Evolutionary conservation across 1,284 basidiomycete genomes (phyloP), one percentile per base, ranked within the genome.

Genomic region (Rhodotorula sp.): DNA sequence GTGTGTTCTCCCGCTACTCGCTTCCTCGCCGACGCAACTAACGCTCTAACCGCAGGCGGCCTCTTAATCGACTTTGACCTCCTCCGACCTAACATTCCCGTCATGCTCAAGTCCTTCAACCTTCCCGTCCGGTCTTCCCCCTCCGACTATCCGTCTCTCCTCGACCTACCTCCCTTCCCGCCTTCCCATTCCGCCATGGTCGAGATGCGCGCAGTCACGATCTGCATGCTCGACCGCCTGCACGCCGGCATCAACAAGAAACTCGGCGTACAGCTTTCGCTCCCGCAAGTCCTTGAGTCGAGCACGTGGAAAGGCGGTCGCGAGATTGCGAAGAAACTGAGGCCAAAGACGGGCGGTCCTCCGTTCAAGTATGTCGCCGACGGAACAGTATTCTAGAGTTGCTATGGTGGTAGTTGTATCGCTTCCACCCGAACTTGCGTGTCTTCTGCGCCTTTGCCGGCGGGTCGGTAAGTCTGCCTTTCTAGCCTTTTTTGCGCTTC

Each of bases 261-360:
- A 74, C 83, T 90, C 58, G 80, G 81, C 3, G 82, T 82, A 2
- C 81, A 87, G 64, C 75, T 85, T 36, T 85, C 86, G 0, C 85
- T 96, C 19, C 89, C 91, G 0, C 95, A 97, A 80, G 88, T 97
- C 0, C 83, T 98, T 39, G 94, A 98, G 81, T 88, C 89, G 61
- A 93, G 92, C 2, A 97, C 94, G 0, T 97, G 94, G 95, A 95
- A 94, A 79, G 93, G 92, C 4, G 94, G 90, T 0, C 84, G 93
- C 10, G 91, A 95, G 81, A 91, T 97, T 57, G 94, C 94, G 0
- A 90, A 88, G 79, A 81, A 84, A 77, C 89, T 87, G 79, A 83
- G 94, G 24, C 89, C 89, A 0, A 81, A 84, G 56, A 89, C 86
- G 0, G 87, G 91, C 0, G 83, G 83, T 1, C 93, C 92, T 1